These are phyloP conservation scores for Alisma plantagoaquatica DNA, from an alignment of 106 monocot species.

Conservation along the genomic window DNA sequence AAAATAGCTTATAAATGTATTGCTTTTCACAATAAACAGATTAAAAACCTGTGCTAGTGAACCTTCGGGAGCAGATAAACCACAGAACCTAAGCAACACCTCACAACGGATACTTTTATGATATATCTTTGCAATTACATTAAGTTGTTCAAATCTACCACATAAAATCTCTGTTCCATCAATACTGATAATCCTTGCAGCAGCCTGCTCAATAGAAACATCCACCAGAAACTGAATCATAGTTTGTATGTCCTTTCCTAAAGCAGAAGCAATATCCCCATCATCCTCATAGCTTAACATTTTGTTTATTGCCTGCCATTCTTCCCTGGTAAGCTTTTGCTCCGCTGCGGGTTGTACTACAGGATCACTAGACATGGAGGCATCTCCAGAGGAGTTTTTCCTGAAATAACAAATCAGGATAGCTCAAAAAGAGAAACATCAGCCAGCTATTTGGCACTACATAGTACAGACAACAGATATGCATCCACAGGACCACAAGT, in stretches of 20 bases:
- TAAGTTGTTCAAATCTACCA: slow-evolving; percentile 93
- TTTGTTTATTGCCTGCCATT: slow-evolving; percentile 88
- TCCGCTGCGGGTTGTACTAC: slow-evolving; percentile 34
- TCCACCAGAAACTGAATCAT: slow-evolving; percentile 55
- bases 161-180: slow-evolving; percentile 66
- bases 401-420: too few species aligned
- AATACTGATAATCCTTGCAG: slow-evolving; percentile 70
- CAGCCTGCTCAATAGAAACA: slow-evolving; percentile 78
- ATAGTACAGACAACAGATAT: too few species aligned
- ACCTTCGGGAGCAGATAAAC: slow-evolving; percentile 92
- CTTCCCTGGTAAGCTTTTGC: slow-evolving; percentile 76
- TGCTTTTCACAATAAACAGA: slow-evolving; percentile 6
- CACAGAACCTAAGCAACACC: slow-evolving; percentile 67
- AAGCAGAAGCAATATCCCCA: slow-evolving; percentile 28
- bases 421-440: slow-evolving; percentile 1
- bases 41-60: slow-evolving; percentile 62
- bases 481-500: too few species aligned
- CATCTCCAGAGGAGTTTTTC: slow-evolving; percentile 36
- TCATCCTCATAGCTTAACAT: slow-evolving; percentile 69
- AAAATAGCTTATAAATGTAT: neutral
- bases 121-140: slow-evolving; percentile 61
- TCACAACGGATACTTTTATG: slow-evolving; percentile 74
- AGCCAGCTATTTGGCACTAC: too few species aligned
- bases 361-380: slow-evolving; percentile 22
- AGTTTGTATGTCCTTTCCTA: slow-evolving; percentile 50